Evolutionary conservation across 2,329 filamentous ascomycete species (phyloP).

Genomic region (Arthrinium phaeospermum): DNA sequence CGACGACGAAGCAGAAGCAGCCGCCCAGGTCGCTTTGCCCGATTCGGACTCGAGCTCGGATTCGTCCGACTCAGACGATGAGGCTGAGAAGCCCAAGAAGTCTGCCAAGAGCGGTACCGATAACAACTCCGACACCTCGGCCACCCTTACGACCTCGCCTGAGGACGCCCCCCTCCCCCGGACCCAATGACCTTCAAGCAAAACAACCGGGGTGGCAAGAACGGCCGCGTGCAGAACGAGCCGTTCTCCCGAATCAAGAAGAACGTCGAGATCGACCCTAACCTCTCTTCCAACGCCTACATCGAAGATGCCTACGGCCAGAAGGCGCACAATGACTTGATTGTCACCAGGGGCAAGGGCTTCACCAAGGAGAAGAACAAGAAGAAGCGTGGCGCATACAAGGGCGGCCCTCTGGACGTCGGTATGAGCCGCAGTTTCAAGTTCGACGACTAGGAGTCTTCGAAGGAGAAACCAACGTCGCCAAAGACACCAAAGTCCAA

Average conservation of each 20-base stretch:
- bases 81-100: constrained; percentile 33
- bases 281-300: constrained; percentile 80
- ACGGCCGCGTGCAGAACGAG: constrained; percentile 56
- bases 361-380: constrained; percentile 99
- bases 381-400: constrained; percentile 90
- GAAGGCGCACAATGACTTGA: constrained; percentile 84
- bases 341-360: constrained; percentile 90
- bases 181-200: constrained; percentile 49
- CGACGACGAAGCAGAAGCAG: constrained; percentile 42
- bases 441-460: constrained; percentile 64
- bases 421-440: constrained; percentile 84
- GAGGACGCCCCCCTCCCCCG: constrained; percentile 59
- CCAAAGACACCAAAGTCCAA: background rate
- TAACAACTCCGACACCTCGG: constrained; percentile 44
- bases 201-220: constrained; percentile 42
- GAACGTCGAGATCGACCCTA: constrained; percentile 70
- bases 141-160: constrained; percentile 60
- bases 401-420: constrained; percentile 87
- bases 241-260: constrained; percentile 81
- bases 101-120: background rate
- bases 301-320: constrained; percentile 87
- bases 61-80: constrained; percentile 46
- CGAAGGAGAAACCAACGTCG: background rate
- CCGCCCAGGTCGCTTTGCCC: constrained; percentile 48
- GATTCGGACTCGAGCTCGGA: constrained; percentile 44